Evolutionary conservation across 2,329 filamentous ascomycete species (phyloP), one percentile per base, ranked within the genome.

Genomic region (Fusarium fracticaudum): DNA sequence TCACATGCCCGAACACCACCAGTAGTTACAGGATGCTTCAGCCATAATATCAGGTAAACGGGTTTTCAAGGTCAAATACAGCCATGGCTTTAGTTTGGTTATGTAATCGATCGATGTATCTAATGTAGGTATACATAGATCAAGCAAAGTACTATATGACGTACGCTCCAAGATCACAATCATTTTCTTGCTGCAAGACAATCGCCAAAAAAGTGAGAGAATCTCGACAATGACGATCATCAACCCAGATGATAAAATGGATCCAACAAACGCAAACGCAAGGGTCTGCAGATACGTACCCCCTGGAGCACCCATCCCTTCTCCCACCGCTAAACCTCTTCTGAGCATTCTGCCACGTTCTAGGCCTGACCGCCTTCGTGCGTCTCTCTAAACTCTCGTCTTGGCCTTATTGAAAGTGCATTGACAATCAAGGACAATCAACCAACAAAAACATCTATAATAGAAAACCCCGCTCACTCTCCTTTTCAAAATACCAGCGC

Each of bases 331-430:
- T 73, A 72, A 54, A 7, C 72, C 31, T 10, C 18, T 60, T 26
- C 9, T 17, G 48, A 24, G 6, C 14, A 72, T 78, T 79, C 77
- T 78, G 77, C 77, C 77, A 53, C 20, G 2, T 41, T 64, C 63
- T 69, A 20, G 4, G n/a, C 17, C 61, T 77, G 72, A 78, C 77
- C 77, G 77, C 77, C 74, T 58, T 67, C 37, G 41, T 59, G 51
- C 64, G 44, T 67, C 63, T 76, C 69, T 61, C 64, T 29, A 64
- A 60, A 64, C 54, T 67, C 62, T 69, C 68, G 41, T 58, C 64
- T 69, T 53, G 58, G 41, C 37, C 45, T 62, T 62, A 33, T 50
- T 63, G 47, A 54, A 60, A 65, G 67, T 59, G 38, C 41, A 47
- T 63, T 74, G 60, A 57, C 53, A 72, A 60, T 60, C 53, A 31